These are phyloP conservation scores for Camellia oleifera DNA, from an alignment of 179 eudicot species.

Conservation along the genomic window DNA sequence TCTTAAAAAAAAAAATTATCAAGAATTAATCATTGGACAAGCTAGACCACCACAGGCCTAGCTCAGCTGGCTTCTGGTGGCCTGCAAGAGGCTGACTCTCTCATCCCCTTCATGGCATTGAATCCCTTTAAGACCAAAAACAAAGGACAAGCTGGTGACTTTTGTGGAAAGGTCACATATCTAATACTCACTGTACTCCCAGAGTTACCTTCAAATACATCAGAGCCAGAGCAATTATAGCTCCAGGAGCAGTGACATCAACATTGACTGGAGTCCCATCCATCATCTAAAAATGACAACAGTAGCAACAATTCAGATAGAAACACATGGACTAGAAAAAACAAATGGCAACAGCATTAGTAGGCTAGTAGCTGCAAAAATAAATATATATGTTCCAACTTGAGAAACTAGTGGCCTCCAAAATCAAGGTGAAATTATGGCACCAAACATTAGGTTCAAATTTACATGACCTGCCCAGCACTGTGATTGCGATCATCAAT, in stretches of 20 bases:
- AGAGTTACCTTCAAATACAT: slow-evolving; percentile 84
- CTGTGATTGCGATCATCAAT: slow-evolving; percentile 60
- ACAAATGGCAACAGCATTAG: no score
- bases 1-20: neutral
- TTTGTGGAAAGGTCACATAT: slow-evolving; percentile 10
- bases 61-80: no score
- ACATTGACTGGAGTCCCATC: slow-evolving; percentile 74
- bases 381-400: no score
- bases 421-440: slow-evolving; percentile 7
- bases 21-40: no score
- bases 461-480: slow-evolving; percentile 67
- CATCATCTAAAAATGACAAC: slow-evolving; percentile 40
- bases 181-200: neutral
- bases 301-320: slow-evolving; percentile 8
- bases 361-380: no score
- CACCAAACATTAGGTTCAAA: neutral
- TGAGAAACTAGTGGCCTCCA: neutral
- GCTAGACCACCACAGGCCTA: no score
- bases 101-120: no score
- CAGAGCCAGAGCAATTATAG: slow-evolving; percentile 81
- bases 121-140: neutral
- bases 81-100: no score
- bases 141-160: neutral
- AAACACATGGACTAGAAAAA: slow-evolving; percentile 1
- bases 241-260: slow-evolving; percentile 99